Percentiles rank a stretch among this genome's conserved stretches.
Evolutionary conservation across 345 rosid species (phyloP).

Genomic region (Anastatica hierochuntica): DNA sequence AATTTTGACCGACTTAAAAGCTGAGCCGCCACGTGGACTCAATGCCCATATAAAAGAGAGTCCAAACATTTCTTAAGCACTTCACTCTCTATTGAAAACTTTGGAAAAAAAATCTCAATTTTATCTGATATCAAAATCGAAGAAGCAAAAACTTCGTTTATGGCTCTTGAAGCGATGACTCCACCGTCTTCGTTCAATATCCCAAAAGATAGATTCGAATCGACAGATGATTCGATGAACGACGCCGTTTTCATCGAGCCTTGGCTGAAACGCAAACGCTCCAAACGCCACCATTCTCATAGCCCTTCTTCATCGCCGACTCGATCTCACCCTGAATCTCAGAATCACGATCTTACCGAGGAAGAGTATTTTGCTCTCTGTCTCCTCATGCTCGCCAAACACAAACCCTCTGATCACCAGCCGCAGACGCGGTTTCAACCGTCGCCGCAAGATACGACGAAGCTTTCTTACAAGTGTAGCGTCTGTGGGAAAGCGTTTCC

Average conservation of each 20-base stretch:
- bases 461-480: conserved; percentile 52
- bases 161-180: conserved; percentile 72
- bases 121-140: background rate
- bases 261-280: conserved; percentile 62
- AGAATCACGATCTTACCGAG: conserved; percentile 25
- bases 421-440: conserved; percentile 17
- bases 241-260: conserved; percentile 35
- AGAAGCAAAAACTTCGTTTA: conserved; percentile 8
- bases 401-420: conserved; percentile 16
- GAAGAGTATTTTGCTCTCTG: conserved; percentile 76
- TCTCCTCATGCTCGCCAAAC: conserved; percentile 71
- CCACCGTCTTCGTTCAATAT: conserved; percentile 24
- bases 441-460: conserved; percentile 15
- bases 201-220: conserved; percentile 3
- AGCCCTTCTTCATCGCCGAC: conserved; percentile 28
- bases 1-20: conserved; percentile 63
- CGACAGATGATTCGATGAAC: conserved; percentile 13
- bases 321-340: conserved; percentile 13
- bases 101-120: too few relatives aligned
- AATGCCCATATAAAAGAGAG: conserved; percentile 22
- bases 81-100: too few relatives aligned
- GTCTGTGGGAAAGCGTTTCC: conserved; percentile 70
- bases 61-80: conserved; percentile 16
- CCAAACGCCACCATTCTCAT: conserved; percentile 38
- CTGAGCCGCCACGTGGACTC: conserved; percentile 21